Base-by-base conservation (phyloP, 495 filamentous ascomycete genomes). In the Eremomyces bilateralis region DNA sequence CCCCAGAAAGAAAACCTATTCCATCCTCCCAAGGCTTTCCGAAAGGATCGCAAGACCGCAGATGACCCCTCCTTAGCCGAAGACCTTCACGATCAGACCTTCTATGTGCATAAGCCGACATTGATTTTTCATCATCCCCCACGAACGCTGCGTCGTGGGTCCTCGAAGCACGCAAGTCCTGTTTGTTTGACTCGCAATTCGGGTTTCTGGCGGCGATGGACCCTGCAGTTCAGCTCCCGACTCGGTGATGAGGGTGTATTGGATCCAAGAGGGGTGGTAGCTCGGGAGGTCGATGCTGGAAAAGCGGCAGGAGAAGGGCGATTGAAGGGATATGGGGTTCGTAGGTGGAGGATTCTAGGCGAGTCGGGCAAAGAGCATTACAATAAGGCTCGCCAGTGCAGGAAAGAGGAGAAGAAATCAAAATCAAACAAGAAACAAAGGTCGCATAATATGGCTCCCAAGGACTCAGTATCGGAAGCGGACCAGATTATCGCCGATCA, bases 331-430 rank as follows among this genome's bases (percentile, higher is more conserved):
- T 49, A 49, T 32, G 38, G 40, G 25, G 43, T 49, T 15, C 33
- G 46, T 17, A 46, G 36, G 1, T 49, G 43, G 43, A 22, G 46
- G 1, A 20, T 43, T 1, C 46, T 43, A 43, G 40, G 43, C 37
- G 46, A 49, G 38, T 35, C 29, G 5, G 46, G 46, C 18, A 43
- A 43, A 24, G 18, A 10, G 1, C 43, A 37, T 19, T 39, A 48
- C 2, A 33, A 39, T 10, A 33, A 19, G 2, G 22, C 40, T 4
- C 37, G 42, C n/a, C 24, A 32, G 20, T 21, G n/a, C 8, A 36
- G 45, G 2, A 42, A 44, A 19, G 39, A 30, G 11, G 39, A 32
- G 4, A 33, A n/a, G 30, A 15, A 18, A 15, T 33, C 30, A 8
- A 33, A 33, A 21, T 6, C 11, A 33, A 35, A 15, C 20, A 19